Evolutionary conservation across 495 filamentous ascomycete genomes (phyloP).

Genomic region (Aspergillus taichungensis): DNA sequence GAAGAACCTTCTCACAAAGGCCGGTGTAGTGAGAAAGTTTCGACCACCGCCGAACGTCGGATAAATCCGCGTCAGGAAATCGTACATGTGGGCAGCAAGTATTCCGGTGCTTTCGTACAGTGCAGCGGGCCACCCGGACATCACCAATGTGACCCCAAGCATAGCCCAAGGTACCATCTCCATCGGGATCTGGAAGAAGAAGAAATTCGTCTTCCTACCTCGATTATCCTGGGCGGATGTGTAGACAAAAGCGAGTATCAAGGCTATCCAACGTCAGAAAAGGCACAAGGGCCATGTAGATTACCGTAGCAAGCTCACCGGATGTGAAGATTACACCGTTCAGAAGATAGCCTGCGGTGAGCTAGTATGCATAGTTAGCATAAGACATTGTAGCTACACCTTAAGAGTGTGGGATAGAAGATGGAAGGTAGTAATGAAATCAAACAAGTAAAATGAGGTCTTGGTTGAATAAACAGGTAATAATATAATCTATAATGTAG

Average conservation of each 20-base stretch:
- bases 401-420: constrained; percentile 4
- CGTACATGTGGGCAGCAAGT: constrained; percentile 72
- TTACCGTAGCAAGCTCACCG: constrained; percentile 25
- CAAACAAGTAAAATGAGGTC: constrained; percentile 2
- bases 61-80: constrained; percentile 76
- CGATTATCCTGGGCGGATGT: constrained; percentile 77
- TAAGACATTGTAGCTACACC: no score
- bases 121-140: constrained; percentile 35
- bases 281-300: neutral
- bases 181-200: constrained; percentile 67
- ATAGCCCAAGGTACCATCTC: constrained; percentile 69
- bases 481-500: constrained; percentile 57
- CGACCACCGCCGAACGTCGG: constrained; percentile 73
- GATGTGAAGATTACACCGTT: constrained; percentile 46
- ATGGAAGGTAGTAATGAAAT: constrained; percentile 15
- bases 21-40: constrained; percentile 63
- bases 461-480: constrained; percentile 12
- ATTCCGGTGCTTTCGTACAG: constrained; percentile 58
- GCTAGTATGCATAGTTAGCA: constrained; percentile 20
- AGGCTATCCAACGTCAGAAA: constrained; percentile 41
- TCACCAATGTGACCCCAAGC: constrained; percentile 59
- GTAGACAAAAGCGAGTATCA: constrained; percentile 71
- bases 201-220: constrained; percentile 58
- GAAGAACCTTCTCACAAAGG: constrained; percentile 54
- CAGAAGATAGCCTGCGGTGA: constrained; percentile 42